Conservation (phyloP, 805 yeast species). For the Metschnikowia matae region DNA sequence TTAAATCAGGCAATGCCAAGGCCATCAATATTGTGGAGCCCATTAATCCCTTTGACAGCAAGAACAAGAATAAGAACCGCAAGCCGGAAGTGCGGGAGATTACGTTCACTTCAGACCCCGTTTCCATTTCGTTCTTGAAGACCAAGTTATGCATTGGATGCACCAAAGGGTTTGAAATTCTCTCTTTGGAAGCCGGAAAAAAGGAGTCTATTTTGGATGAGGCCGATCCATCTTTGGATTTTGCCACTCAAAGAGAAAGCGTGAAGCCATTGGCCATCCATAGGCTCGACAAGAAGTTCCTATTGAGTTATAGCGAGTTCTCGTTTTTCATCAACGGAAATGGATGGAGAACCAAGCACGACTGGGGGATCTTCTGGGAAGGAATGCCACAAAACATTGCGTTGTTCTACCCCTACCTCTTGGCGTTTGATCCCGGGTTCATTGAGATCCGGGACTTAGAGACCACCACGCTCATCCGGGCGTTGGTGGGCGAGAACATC, state of each 20-base stretch:
- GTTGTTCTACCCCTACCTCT: constrained; percentile 85
- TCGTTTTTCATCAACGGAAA: constrained; percentile 91
- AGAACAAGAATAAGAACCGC: constrained; percentile 58
- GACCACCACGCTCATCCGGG: constrained; percentile 76
- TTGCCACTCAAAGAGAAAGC: constrained; percentile 74
- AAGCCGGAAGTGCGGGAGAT: constrained; percentile 71
- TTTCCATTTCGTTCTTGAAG: constrained; percentile 84
- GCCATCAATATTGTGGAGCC: constrained; percentile 87
- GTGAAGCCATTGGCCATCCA: constrained; percentile 90
- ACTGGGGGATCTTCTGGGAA: constrained; percentile 96
- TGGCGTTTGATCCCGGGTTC: constrained; percentile 86
- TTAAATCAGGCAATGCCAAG: constrained; percentile 74
- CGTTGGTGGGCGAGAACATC: constrained; percentile 90
- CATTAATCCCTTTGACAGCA: constrained; percentile 63
- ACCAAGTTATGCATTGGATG: constrained; percentile 92
- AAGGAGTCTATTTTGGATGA: constrained; percentile 91
- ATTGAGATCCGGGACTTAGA: constrained; percentile 92
- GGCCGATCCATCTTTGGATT: constrained; percentile 96
- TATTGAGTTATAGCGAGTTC: constrained; percentile 86
- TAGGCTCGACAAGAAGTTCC: constrained; percentile 81
- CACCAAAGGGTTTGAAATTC: constrained; percentile 93
- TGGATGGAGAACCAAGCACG: constrained; percentile 94
- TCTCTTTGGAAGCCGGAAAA: constrained; percentile 75
- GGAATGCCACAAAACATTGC: constrained; percentile 92
- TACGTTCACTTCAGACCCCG: constrained; percentile 81